Evolutionary conservation across 108 stramenopile genomes (phyloP), one percentile per base, ranked within the genome.

Genomic region (Craspedostauros australis): DNA sequence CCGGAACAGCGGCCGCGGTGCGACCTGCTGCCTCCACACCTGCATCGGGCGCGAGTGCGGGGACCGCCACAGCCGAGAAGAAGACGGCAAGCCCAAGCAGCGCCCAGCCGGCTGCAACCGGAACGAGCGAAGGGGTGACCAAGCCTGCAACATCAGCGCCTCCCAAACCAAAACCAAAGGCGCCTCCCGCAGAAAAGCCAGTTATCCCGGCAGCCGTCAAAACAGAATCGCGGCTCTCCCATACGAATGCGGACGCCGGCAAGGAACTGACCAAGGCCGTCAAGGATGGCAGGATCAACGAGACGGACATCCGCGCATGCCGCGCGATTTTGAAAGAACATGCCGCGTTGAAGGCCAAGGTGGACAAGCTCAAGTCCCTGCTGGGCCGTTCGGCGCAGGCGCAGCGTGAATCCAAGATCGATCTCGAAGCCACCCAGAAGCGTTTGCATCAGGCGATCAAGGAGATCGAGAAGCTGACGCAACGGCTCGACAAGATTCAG

Each of bases 321-420:
- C 82, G 80, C 51, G 45, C 42, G 5, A 50, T 80, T 41, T 37
- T 87, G 33, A 80, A 82, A 26, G 86, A 92, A 31, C 77, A 87
- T 49, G 69, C 68, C 26, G 50, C 67, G 38, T 62, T 92, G 20
- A 76, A 75, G 26, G 86, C 86, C 37, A 92, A 92, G 66, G 81
- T 86, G 6, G 66, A 54, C 50, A 88, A 85, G 45, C 75, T 92
- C 42, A 92, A 92, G 57, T 86, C 86, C 0, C 46, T 92, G 16
- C 50, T 92, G 34, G 86, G 84, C n/a, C 68, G 85, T 33, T 86
- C 84, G 3, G 90, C 90, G 23, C 88, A 92, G 57, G 86, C 84
- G 1, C 86, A 87, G 47, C 68, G 84, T n/a, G 90, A 92, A 48
- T 67, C 84, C 14, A 92, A 92, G 50, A 58, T 81, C 5, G 86